Base-by-base conservation (phyloP, 208 protist genomes). In the Herpetomonas tarakana region DNA sequence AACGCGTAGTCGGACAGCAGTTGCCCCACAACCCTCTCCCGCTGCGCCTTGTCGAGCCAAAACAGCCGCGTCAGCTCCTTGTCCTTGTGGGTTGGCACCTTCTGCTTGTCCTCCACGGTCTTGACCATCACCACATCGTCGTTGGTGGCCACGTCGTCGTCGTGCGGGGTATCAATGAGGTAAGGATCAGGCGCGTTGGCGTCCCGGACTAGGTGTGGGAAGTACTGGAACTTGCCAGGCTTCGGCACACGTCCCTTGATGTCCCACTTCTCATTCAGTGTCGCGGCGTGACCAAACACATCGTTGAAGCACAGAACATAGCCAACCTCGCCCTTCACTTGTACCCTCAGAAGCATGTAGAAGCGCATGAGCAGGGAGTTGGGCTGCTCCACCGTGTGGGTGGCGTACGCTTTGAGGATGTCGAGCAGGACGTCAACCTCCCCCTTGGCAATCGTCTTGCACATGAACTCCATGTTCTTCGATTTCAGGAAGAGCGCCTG, bases 241-340 rank as follows among this genome's bases (percentile, higher is more conserved):
- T 94, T 94, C 9, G 88, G 88, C 19, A 78, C 53, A 46, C 88
- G 78, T n/a, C 88, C 88, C 62, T 94, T 94, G 52, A 94, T 74
- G 63, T 94, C 88, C 85, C 88, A 94, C 65, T 86, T 86, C 68
- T 94, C 84, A 53, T 94, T 74, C 19, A 94, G 57, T 24, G 54
- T 57, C 18, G 52, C 52, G 21, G 77, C 83, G n/a, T 61, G 47
- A 1, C 65, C 71, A 55, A 89, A 94, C 9, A 94, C 78, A 41
- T 94, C 83, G 65, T 74, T 72, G 67, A 83, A 91, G 68, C 80
- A 92, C 16, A 91, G 68, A 47, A 94, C 76, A 65, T 82, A 94
- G 11, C 88, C 85, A 1, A 80, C 58, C 24, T 88, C 74, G 16
- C 51, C 56, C 28, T 45, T 47, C 30, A 71, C 72, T 2, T 71